Evolutionary conservation across 352 stramenopile genomes (phyloP).

Genomic region (Phytophthora pisi): DNA sequence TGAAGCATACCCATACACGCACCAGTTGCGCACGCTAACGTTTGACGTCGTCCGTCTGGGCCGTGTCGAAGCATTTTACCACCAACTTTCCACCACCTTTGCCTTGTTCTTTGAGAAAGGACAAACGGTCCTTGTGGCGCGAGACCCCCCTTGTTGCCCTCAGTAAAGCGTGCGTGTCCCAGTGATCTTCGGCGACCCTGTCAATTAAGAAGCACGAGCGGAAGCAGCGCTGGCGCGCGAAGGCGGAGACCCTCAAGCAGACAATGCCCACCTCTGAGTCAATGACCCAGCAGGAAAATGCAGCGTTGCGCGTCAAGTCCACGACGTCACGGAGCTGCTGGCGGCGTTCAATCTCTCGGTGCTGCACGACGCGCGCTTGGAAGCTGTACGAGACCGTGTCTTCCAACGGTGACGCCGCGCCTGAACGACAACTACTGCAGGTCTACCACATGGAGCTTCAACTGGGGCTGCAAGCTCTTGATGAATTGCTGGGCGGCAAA

Average conservation of each 20-base stretch:
- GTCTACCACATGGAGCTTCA: constrained; percentile 14
- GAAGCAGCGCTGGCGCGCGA: not conserved
- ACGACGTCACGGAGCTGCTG: constrained; percentile 32
- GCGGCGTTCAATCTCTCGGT: constrained; percentile 36
- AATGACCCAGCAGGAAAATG: constrained; percentile 16
- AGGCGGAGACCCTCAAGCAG: constrained; percentile 3
- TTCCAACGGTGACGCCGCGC: constrained; percentile 26
- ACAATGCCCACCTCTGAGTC: constrained; percentile 11
- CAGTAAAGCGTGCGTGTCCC: no score
- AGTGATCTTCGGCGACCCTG: no score
- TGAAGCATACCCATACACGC: constrained; percentile 12
- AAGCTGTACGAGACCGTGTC: constrained; percentile 24
- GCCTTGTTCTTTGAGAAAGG: constrained; percentile 12
- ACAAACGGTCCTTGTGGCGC: no score
- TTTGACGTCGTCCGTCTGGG: not conserved
- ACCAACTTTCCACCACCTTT: not conserved
- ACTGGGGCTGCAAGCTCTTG: constrained; percentile 10
- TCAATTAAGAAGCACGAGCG: no score
- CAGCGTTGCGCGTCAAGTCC: constrained; percentile 30
- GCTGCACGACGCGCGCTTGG: constrained; percentile 26
- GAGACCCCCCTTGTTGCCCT: no score
- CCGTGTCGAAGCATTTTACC: constrained; percentile 1
- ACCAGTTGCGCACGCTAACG: constrained; percentile 1
- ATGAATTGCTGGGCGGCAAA: not conserved
- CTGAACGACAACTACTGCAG: constrained; percentile 17